A percentile compares a stretch with the other conserved stretches of the same genome.
Evolutionary conservation across 495 filamentous ascomycete species (phyloP).

Genomic region (Paragyromitra xinjiangensis): DNA sequence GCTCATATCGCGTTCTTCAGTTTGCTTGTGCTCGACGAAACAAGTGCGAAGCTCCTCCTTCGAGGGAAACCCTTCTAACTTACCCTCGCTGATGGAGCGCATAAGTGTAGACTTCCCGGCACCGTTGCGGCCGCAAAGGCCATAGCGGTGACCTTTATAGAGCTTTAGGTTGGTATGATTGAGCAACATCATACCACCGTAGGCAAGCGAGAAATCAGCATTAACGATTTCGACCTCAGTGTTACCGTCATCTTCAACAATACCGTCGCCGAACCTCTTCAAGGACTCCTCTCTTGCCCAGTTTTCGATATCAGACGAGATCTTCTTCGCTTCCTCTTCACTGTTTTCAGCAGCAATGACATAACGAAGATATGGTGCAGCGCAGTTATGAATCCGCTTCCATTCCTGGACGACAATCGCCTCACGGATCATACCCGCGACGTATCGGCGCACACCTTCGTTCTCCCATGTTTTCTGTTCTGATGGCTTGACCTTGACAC

Average conservation of each 20-base stretch:
- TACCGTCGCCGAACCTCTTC: slow-evolving; percentile 51
- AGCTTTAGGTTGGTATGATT: slow-evolving; percentile 95
- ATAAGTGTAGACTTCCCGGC: slow-evolving; percentile 98
- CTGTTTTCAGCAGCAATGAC: slow-evolving; percentile 80
- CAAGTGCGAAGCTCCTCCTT: slow-evolving; percentile 91
- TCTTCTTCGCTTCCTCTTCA: slow-evolving; percentile 57
- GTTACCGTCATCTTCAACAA: slow-evolving; percentile 53
- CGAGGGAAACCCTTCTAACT: slow-evolving; percentile 95
- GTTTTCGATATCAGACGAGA: slow-evolving; percentile 48
- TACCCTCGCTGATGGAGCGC: slow-evolving; percentile 92
- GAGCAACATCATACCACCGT: slow-evolving; percentile 97
- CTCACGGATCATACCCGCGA: slow-evolving; percentile 87
- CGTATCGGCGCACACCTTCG: slow-evolving; percentile 73
- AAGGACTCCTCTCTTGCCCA: slow-evolving; percentile 56
- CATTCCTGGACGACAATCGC: slow-evolving; percentile 85
- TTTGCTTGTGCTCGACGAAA: slow-evolving; percentile 95
- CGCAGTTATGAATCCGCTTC: slow-evolving; percentile 71
- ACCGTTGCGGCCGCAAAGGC: slow-evolving; percentile 94
- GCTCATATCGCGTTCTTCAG: slow-evolving; percentile 92
- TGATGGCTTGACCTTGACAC: slow-evolving; percentile 56
- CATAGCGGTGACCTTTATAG: slow-evolving; percentile 95
- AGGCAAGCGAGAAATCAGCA: slow-evolving; percentile 95
- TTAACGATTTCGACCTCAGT: slow-evolving; percentile 93
- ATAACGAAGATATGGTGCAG: slow-evolving; percentile 77
- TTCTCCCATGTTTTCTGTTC: slow-evolving; percentile 57